Percentiles rank a stretch among this genome's conserved stretches.
Evolutionary conservation across 176 grass and related monocot genomes (phyloP).

Genomic region (Cenchrus americanus): DNA sequence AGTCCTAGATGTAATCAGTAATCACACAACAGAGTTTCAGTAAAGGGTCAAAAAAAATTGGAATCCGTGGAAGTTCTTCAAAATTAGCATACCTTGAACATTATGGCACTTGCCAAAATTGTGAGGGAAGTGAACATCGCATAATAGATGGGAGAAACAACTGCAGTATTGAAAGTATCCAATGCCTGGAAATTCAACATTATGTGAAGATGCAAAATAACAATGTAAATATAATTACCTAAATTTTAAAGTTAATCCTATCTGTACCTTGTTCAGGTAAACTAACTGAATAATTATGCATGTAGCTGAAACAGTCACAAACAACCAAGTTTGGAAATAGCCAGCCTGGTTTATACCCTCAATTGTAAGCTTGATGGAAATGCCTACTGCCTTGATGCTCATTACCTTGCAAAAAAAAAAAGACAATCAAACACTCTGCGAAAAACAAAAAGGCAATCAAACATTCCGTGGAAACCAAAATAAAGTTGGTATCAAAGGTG

Average conservation of each 20-base stretch:
- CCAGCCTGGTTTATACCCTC: slow-evolving; percentile 83
- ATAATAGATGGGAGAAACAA: slow-evolving; percentile 96
- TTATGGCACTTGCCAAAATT: slow-evolving; percentile 96
- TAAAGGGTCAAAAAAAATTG: not conserved
- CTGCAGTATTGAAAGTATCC: slow-evolving; percentile 95
- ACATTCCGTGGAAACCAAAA: slow-evolving; percentile 22
- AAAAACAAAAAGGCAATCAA: not conserved
- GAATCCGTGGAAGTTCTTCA: not conserved
- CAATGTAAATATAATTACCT: not conserved
- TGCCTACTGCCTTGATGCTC: slow-evolving; percentile 94
- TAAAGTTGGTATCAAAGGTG: slow-evolving; percentile 9
- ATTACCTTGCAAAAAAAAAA: slow-evolving; percentile 72
- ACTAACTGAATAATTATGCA: slow-evolving; percentile 85
- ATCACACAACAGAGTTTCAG: not conserved
- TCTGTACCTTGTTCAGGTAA: slow-evolving; percentile 93
- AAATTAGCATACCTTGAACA: slow-evolving; percentile 76
- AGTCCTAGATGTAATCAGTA: slow-evolving; percentile 64
- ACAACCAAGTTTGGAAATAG: slow-evolving; percentile 94
- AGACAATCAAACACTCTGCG: too few relatives aligned
- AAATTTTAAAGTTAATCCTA: not conserved
- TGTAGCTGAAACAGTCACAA: slow-evolving; percentile 72
- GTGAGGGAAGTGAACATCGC: slow-evolving; percentile 98
- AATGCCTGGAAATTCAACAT: slow-evolving; percentile 64
- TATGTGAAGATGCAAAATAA: not conserved
- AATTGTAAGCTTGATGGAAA: slow-evolving; percentile 91